These are phyloP conservation scores for Pleoardoris graminearum DNA, from an alignment of 2,329 filamentous ascomycete genomes.

Conservation along the genomic window DNA sequence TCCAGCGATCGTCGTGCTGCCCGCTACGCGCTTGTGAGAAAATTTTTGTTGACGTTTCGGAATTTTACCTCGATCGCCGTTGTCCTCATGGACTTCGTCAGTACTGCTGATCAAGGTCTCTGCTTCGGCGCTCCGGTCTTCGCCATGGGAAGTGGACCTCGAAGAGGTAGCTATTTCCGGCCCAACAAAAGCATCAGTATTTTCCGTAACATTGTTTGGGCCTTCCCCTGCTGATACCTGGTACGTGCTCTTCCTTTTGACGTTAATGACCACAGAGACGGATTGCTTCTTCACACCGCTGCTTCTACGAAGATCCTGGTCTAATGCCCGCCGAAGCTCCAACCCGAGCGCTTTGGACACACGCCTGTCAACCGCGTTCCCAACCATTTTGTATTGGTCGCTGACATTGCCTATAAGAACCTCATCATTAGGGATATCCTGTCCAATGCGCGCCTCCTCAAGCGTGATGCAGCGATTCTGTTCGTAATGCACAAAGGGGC, in stretches of 20 bases:
- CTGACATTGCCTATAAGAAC: constrained; percentile 63
- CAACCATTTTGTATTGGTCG: constrained; percentile 68
- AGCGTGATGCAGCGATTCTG: constrained; percentile 65
- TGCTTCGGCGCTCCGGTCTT: neutral
- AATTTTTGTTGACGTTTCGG: neutral
- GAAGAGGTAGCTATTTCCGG: neutral
- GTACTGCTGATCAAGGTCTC: too few relatives aligned
- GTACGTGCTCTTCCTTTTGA: neutral
- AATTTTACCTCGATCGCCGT: neutral
- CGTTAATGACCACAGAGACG: neutral
- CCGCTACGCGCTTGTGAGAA: neutral
- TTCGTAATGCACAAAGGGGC: constrained; percentile 65
- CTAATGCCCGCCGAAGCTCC: constrained; percentile 47
- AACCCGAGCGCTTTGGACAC: constrained; percentile 69
- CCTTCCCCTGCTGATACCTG: neutral
- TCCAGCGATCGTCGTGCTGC: neutral
- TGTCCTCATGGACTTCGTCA: too few relatives aligned
- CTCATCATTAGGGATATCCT: constrained; percentile 72
- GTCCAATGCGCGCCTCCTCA: constrained; percentile 68
- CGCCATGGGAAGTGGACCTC: neutral
- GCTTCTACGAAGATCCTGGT: neutral
- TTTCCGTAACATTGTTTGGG: too few relatives aligned
- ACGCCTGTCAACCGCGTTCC: constrained; percentile 75
- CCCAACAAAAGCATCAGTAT: too few relatives aligned
- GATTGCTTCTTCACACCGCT: neutral